Conservation (phyloP, 208 protist species). For the Trichomonas tenax region DNA sequence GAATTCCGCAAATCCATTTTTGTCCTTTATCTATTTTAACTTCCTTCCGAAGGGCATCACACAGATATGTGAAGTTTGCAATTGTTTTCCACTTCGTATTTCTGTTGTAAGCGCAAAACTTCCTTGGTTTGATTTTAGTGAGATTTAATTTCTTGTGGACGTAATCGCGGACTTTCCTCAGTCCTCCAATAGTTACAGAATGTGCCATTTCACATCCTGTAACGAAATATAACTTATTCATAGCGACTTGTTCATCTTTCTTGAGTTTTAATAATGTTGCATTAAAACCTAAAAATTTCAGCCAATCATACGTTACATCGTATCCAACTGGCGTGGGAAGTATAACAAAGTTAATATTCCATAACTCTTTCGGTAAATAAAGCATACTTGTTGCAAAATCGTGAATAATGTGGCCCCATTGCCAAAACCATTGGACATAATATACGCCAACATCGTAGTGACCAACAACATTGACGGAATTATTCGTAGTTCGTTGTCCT, state of each 20-base stretch:
- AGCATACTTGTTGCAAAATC: not conserved
- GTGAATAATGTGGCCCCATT: not conserved
- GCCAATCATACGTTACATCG: not conserved
- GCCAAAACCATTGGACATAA: not conserved
- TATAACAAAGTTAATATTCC: not conserved
- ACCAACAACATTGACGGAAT: not conserved
- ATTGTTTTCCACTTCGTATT: not conserved
- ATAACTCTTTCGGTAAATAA: not conserved
- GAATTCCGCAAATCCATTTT: not conserved
- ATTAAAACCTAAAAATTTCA: not conserved
- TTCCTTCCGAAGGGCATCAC: not conserved
- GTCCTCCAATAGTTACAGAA: not conserved
- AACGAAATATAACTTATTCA: not conserved
- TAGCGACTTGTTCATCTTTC: not conserved
- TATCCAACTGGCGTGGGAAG: not conserved
- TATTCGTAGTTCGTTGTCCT: not conserved
- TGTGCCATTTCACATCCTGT: not conserved
- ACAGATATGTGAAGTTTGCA: not conserved
- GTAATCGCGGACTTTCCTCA: not conserved
- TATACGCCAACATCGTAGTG: not conserved
- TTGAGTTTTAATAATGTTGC: not conserved
- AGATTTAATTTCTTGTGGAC: not conserved
- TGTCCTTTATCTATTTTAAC: not conserved
- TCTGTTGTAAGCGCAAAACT: not conserved
- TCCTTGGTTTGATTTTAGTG: not conserved